These are phyloP conservation scores for Ophiostoma sp. DNA, from an alignment of 2,329 filamentous ascomycete genomes.

Conservation along the genomic window DNA sequence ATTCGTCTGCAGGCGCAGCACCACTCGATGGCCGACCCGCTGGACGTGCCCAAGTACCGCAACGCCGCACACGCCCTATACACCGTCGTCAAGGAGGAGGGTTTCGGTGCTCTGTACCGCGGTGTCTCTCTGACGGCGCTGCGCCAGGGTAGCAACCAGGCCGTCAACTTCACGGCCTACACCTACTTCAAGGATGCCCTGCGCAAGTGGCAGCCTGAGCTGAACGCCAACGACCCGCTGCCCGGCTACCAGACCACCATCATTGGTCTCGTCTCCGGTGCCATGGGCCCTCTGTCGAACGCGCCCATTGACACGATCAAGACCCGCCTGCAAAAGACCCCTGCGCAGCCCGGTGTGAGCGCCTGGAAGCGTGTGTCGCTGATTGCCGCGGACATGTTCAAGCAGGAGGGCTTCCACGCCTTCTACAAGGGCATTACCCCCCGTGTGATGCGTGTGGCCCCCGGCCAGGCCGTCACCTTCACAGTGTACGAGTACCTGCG, in stretches of 20 bases:
- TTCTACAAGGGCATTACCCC: conserved; percentile 99
- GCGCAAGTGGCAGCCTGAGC: conserved; percentile 70
- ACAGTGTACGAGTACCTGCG: conserved; percentile 78
- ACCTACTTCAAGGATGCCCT: conserved; percentile 84
- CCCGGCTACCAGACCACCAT: conserved; percentile 87
- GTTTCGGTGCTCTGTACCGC: conserved; percentile 81
- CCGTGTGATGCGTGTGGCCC: conserved; percentile 93
- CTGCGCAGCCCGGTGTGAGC: conserved; percentile 76
- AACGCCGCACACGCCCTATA: conserved; percentile 83
- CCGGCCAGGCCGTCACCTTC: conserved; percentile 80
- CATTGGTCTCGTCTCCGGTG: conserved; percentile 87
- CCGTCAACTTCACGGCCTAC: conserved; percentile 98
- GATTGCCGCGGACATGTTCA: conserved; percentile 85
- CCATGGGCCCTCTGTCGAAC: conserved; percentile 94
- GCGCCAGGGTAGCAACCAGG: conserved; percentile 94
- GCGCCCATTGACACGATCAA: conserved; percentile 99
- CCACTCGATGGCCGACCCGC: conserved; percentile 94
- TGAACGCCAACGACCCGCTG: conserved; percentile 58
- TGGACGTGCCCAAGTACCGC: conserved; percentile 95
- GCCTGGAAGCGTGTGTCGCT: conserved; percentile 74
- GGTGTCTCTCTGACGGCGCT: conserved; percentile 92
- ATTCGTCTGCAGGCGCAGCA: conserved; percentile 97
- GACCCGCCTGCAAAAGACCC: conserved; percentile 89
- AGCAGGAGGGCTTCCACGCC: conserved; percentile 88
- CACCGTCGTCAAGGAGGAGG: conserved; percentile 91